phyloP scores from a whole-genome alignment of 1,139 yeast genomes.

The Suhomyces chickasaworum region DNA sequence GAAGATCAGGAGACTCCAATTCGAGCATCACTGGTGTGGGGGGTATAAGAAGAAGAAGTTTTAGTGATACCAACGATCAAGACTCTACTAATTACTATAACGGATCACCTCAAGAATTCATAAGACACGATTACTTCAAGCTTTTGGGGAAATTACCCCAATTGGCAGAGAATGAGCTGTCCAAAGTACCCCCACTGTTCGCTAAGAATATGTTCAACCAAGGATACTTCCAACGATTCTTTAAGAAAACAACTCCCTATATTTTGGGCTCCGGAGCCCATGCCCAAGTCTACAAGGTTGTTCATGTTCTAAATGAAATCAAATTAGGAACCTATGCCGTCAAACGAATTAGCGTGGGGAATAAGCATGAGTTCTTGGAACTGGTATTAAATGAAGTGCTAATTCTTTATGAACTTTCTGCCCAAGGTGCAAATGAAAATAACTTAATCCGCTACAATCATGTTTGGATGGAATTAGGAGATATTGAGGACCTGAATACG shows the following conservation, averaged over 20 bases:
- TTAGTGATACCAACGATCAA: not conserved
- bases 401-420: slow-evolving; percentile 52
- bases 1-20: slow-evolving; percentile 9
- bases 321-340: slow-evolving; percentile 79
- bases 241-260: slow-evolving; percentile 45
- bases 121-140: slow-evolving; percentile 46
- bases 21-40: not conserved
- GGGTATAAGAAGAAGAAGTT: not conserved
- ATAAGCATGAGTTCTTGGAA: slow-evolving; percentile 64
- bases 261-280: slow-evolving; percentile 78
- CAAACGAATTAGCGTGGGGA: slow-evolving; percentile 82
- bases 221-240: slow-evolving; percentile 73
- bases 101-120: slow-evolving; percentile 22
- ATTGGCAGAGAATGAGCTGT: not conserved
- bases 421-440: slow-evolving; percentile 43
- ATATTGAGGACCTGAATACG: slow-evolving; percentile 47
- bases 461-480: slow-evolving; percentile 85
- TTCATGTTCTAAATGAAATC: slow-evolving; percentile 70
- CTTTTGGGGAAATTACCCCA: slow-evolving; percentile 34
- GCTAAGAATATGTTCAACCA: slow-evolving; percentile 60
- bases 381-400: slow-evolving; percentile 79
- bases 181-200: slow-evolving; percentile 17
- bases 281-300: slow-evolving; percentile 82
- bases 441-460: slow-evolving; percentile 84
- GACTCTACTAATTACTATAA: not conserved